These are phyloP conservation scores for Sporothrix protearum DNA, from an alignment of 2,329 filamentous ascomycete genomes.

Conservation along the genomic window DNA sequence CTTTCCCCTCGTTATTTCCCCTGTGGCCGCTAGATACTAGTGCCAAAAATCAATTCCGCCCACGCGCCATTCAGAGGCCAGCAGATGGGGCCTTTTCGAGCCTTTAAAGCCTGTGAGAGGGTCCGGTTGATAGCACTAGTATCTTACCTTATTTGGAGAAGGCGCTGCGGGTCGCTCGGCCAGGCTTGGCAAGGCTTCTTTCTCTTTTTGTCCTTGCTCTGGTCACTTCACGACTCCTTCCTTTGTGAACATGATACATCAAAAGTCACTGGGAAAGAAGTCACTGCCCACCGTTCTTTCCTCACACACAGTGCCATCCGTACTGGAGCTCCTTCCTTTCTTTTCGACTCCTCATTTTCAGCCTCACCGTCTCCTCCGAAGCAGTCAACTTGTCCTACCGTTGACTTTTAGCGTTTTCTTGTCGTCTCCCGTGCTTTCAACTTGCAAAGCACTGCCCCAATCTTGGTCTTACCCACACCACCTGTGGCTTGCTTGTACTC, in stretches of 20 bases:
- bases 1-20: background rate
- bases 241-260: background rate
- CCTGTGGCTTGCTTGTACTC: background rate
- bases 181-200: constrained; percentile 17
- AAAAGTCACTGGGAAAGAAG: background rate
- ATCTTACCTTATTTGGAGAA: background rate
- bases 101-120: background rate
- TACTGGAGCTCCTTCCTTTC: background rate
- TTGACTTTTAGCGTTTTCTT: background rate
- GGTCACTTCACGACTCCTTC: background rate
- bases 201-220: background rate
- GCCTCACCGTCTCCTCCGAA: constrained; percentile 20
- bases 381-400: too few species aligned
- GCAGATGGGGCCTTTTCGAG: background rate
- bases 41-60: constrained; percentile 9
- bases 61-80: constrained; percentile 2
- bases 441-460: background rate
- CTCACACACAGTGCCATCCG: background rate
- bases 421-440: background rate
- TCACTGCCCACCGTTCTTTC: background rate
- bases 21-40: constrained; percentile 10
- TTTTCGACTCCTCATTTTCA: constrained; percentile 12
- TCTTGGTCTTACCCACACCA: constrained; percentile 11
- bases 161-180: background rate
- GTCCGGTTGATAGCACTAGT: background rate